Base-by-base conservation (phyloP, 768 basidiomycete genomes). In the Dioszegia aurantiaca region DNA sequence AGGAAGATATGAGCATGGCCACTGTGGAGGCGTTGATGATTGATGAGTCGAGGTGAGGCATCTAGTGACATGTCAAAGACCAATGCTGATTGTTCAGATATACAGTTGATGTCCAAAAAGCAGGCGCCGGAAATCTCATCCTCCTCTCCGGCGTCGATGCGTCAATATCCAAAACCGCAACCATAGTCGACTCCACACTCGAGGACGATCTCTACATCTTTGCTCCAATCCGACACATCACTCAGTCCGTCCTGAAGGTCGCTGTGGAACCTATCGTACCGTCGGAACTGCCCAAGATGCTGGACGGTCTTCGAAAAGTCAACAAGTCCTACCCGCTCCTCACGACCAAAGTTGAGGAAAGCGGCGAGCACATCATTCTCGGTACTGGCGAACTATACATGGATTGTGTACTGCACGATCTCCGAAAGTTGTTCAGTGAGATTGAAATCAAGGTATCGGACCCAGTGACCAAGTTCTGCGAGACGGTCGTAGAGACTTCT, bases 361-460 rank as follows among this genome's bases (percentile, higher is more conserved):
- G 88, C 53, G 95, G 95, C 19, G 95, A 99, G 75, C 95, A 99
- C 75, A 89, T 99, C 58, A 79, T 99, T 60, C 85, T 98, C 62
- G 95, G 95, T 52, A 97, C 95, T 1, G 95, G 95, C 48, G 95
- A 99, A 73, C 80, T 99, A 49, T 98, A 94, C 78, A 81, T 99
- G 68, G 95, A 99, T 74, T 94, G 88, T 63, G 88, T 94, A 43
- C 86, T 99, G 86, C 94, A 99, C 70, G 95, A 99, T 77, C 79
- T 99, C 49, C 82, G 95, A 61, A 84, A 83, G 60, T 72, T 98
- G 60, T 99, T 94, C 79, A 86, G 92, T 28, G 95, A 99, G 80
- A 95, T 98, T 67, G 95, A 99, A 81, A 97, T 99, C 82, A 99
- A 99, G 81, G 92, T 98, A 14, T 98, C 94, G 23, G 95, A 99